A percentile compares a stretch with the other conserved stretches of the same genome.
phyloP scores from a whole-genome alignment of 176 grass and related monocot species.

The Phoenix roebelenii region DNA sequence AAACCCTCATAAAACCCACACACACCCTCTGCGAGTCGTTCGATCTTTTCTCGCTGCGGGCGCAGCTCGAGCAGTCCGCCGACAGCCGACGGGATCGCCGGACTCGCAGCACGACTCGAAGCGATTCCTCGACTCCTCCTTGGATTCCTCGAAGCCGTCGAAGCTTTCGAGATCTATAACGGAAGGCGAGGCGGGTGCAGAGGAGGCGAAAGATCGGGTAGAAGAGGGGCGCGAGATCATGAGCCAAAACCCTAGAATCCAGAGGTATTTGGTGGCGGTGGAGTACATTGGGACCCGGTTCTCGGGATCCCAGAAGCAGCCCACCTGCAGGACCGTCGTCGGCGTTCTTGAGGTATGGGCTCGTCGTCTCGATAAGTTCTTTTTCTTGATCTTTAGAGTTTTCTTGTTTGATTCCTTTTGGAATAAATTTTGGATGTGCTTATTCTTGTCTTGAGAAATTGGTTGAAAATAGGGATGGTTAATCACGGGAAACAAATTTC shows the following conservation, averaged over 20 bases:
- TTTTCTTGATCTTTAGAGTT: no score
- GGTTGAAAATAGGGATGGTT: no score
- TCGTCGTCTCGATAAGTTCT: not conserved
- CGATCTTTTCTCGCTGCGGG: no score
- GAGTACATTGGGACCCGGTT: constrained; percentile 86
- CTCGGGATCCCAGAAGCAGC: constrained; percentile 79
- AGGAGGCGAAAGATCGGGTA: not conserved
- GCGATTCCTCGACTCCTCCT: not conserved
- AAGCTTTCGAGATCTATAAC: not conserved
- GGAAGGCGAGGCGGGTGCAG: not conserved
- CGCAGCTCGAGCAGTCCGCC: no score
- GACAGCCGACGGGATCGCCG: no score
- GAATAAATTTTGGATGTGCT: no score
- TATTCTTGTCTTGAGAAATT: no score
- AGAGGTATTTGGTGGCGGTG: constrained; percentile 78
- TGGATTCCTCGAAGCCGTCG: constrained; percentile 7
- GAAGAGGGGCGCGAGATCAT: constrained; percentile 16
- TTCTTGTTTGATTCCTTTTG: no score
- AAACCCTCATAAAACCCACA: no score
- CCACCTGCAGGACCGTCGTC: constrained; percentile 66
- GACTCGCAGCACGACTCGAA: not conserved
- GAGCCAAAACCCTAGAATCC: constrained; percentile 43
- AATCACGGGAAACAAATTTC: no score
- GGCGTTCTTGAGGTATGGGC: constrained; percentile 70
- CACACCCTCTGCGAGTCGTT: no score